Conservation (phyloP, 495 filamentous ascomycete species). For the Poronia punctata region DNA sequence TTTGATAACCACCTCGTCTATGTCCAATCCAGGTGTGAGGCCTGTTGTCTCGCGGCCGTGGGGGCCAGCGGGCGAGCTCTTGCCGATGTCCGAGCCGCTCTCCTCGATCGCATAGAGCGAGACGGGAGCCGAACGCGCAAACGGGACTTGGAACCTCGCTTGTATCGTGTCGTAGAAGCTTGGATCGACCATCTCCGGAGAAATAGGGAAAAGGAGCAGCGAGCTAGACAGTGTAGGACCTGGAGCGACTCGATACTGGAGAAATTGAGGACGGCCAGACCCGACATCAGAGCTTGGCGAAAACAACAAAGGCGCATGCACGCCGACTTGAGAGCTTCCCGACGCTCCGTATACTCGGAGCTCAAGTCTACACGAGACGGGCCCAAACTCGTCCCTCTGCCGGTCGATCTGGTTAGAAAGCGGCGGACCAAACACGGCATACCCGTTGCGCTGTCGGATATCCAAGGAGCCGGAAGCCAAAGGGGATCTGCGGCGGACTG, state of each 20-base stretch:
- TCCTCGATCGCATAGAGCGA: slow-evolving; percentile 27
- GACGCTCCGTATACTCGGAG: slow-evolving; percentile 9
- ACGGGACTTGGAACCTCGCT: slow-evolving; percentile 15
- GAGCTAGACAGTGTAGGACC: slow-evolving; percentile 8
- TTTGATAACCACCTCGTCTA: slow-evolving; percentile 18
- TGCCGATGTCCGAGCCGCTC: slow-evolving; percentile 28
- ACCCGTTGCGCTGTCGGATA: slow-evolving; percentile 17
- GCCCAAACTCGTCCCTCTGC: slow-evolving; percentile 6
- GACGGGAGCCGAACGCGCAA: not conserved
- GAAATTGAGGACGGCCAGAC: slow-evolving; percentile 9
- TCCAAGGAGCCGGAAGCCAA: slow-evolving; percentile 14
- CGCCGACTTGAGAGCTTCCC: not conserved
- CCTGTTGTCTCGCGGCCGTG: slow-evolving; percentile 38
- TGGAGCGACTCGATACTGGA: slow-evolving; percentile 13
- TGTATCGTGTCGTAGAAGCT: slow-evolving; percentile 29
- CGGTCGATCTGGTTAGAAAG: not conserved
- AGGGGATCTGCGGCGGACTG: slow-evolving; percentile 10
- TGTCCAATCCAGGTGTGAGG: slow-evolving; percentile 32
- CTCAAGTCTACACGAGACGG: slow-evolving; percentile 8
- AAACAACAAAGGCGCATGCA: slow-evolving; percentile 8
- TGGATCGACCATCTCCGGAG: slow-evolving; percentile 30
- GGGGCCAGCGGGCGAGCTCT: slow-evolving; percentile 32
- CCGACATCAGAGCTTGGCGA: slow-evolving; percentile 17
- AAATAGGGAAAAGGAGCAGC: slow-evolving; percentile 3
- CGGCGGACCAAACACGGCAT: slow-evolving; percentile 21